Conservation (phyloP, 1,139 yeast genomes). For the Geotrichum bryndzae region DNA sequence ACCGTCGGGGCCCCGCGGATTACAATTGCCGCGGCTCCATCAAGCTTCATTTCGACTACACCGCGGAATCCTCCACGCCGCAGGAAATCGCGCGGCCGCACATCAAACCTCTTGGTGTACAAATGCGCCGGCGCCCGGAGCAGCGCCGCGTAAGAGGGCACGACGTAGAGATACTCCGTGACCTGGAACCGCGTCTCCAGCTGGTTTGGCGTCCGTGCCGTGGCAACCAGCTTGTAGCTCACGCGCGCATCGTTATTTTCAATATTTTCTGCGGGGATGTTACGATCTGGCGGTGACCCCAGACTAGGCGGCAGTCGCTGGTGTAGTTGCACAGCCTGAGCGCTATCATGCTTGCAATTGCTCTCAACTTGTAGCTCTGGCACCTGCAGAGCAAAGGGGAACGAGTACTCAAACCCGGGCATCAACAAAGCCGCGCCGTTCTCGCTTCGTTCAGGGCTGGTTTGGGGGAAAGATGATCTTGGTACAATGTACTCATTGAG, state of each 20-base stretch:
- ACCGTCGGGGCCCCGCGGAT: neutral
- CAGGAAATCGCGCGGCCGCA: neutral
- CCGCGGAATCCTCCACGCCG: neutral
- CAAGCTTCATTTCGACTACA: neutral
- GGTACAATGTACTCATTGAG: constrained; percentile 1
- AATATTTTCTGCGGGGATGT: neutral
- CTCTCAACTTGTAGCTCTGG: neutral
- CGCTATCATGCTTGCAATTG: neutral
- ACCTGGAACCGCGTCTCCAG: neutral
- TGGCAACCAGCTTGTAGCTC: neutral
- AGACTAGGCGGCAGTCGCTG: constrained; percentile 8
- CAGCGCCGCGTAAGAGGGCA: neutral
- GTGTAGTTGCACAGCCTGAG: neutral
- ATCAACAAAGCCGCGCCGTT: neutral
- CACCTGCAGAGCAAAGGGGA: constrained; percentile 3
- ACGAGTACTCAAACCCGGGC: neutral
- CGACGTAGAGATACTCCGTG: neutral
- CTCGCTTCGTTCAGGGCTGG: neutral
- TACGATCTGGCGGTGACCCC: neutral
- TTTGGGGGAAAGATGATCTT: neutral
- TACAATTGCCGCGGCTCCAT: neutral
- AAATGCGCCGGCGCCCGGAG: neutral
- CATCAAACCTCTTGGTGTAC: neutral
- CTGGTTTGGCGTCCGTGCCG: neutral
- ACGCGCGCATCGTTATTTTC: neutral